These are phyloP conservation scores for Dacryopinax primogenitus DNA, from an alignment of 768 basidiomycete genomes.

Conservation along the genomic window DNA sequence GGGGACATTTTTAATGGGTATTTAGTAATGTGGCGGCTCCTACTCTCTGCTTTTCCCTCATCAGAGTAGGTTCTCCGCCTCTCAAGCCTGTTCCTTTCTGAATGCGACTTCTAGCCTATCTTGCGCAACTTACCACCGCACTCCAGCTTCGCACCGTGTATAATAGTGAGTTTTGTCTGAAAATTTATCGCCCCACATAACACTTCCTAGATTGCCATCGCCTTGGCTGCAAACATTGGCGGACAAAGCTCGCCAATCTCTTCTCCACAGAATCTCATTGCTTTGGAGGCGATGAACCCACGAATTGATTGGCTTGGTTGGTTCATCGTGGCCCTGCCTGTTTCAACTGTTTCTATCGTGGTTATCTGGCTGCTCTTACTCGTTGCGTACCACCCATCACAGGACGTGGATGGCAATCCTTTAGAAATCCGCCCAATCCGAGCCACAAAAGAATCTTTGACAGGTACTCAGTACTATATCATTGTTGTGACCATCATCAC, in stretches of 20 bases:
- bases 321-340: constrained; percentile 90
- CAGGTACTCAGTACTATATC: constrained; percentile 81
- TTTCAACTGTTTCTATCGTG: constrained; percentile 70
- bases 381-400: constrained; percentile 62
- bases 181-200: not conserved
- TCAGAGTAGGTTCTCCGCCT: constrained; percentile 46
- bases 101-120: constrained; percentile 53
- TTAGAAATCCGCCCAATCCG: constrained; percentile 77
- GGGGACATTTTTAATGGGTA: constrained; percentile 6
- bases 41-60: constrained; percentile 89
- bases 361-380: constrained; percentile 87
- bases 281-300: constrained; percentile 73
- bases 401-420: constrained; percentile 57
- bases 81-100: constrained; percentile 6
- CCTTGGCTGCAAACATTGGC: constrained; percentile 95
- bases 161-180: constrained; percentile 54
- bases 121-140: constrained; percentile 78
- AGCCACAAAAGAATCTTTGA: constrained; percentile 70
- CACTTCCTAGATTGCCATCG: constrained; percentile 67
- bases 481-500: constrained; percentile 68
- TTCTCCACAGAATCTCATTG: constrained; percentile 94
- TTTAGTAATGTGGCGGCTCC: constrained; percentile 90
- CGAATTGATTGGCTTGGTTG: constrained; percentile 78
- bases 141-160: constrained; percentile 74
- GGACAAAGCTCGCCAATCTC: constrained; percentile 96